Evolutionary conservation across 179 eudicot genomes (phyloP).

Genomic region (Corrigiola litoralis): DNA sequence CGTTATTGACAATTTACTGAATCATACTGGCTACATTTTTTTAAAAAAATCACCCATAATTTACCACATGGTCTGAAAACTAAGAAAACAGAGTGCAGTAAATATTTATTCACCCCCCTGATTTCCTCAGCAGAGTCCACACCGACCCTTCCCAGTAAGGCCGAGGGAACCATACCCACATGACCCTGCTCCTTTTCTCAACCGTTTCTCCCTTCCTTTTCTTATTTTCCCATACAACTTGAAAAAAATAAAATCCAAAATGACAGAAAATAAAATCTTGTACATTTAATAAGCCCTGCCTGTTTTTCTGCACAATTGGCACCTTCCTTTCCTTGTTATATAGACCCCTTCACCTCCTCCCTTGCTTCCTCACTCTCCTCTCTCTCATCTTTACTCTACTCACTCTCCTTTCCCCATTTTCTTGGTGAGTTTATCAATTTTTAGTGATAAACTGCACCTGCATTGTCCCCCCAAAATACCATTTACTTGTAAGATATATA

Average conservation of each 20-base stretch:
- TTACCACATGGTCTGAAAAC: background rate
- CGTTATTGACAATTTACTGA: too few species aligned
- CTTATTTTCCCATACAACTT: background rate
- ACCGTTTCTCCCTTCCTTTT: slow-evolving; percentile 22
- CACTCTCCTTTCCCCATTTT: slow-evolving; percentile 10
- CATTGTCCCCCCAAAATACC: slow-evolving; percentile 27
- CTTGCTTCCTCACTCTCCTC: slow-evolving; percentile 15
- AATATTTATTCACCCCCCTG: background rate
- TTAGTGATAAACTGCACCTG: slow-evolving; percentile 49
- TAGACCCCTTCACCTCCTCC: slow-evolving; percentile 34
- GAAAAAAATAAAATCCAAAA: background rate
- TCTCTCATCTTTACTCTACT: slow-evolving; percentile 4
- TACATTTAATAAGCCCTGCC: slow-evolving; percentile 37
- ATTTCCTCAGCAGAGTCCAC: slow-evolving; percentile 18
- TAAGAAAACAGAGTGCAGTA: background rate
- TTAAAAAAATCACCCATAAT: too few species aligned
- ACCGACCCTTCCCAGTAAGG: slow-evolving; percentile 49
- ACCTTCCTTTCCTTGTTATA: slow-evolving; percentile 49
- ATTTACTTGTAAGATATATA: background rate
- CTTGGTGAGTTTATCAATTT: slow-evolving; percentile 47
- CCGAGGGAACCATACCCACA: slow-evolving; percentile 54
- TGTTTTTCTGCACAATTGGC: slow-evolving; percentile 34
- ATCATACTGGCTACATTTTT: too few species aligned
- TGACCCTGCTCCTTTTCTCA: slow-evolving; percentile 44
- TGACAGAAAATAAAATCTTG: background rate